These are phyloP conservation scores for Singerocomus inundabilis DNA, from an alignment of 1,284 basidiomycete species.

Conservation along the genomic window DNA sequence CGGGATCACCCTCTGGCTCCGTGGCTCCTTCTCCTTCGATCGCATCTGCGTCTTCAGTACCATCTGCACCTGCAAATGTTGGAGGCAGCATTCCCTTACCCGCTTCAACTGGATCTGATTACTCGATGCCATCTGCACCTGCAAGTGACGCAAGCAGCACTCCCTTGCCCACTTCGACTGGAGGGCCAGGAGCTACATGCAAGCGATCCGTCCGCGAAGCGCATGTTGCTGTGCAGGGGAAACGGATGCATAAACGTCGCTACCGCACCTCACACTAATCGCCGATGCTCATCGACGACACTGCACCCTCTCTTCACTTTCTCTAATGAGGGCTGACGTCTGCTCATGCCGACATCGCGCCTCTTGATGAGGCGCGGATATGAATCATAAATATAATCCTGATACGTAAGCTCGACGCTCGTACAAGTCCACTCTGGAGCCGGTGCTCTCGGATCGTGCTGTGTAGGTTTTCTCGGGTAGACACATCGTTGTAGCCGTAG, in stretches of 20 bases:
- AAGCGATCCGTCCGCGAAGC: neutral
- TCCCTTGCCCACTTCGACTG: too few species aligned
- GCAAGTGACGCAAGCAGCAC: conserved; percentile 15
- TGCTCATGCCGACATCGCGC: neutral
- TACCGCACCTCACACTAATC: conserved; percentile 14
- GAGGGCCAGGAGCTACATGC: too few species aligned
- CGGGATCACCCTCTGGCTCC: conserved; percentile 9
- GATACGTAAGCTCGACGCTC: conserved; percentile 10
- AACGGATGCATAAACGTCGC: conserved; percentile 25
- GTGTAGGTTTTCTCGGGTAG: neutral
- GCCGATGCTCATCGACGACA: neutral
- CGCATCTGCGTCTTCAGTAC: neutral
- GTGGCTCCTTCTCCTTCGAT: conserved; percentile 2
- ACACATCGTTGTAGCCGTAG: conserved; percentile 9
- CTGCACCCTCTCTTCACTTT: neutral
- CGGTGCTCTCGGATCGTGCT: neutral
- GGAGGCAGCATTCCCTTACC: conserved; percentile 8
- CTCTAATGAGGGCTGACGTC: neutral
- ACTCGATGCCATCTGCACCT: neutral
- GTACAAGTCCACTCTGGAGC: conserved; percentile 10
- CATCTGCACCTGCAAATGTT: conserved; percentile 1
- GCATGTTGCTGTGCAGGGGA: neutral
- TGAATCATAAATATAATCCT: neutral
- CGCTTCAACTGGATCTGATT: neutral
- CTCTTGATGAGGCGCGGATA: conserved; percentile 11